Evolutionary conservation across 306 rosid species (phyloP).

Genomic region (Castanospermum australe): DNA sequence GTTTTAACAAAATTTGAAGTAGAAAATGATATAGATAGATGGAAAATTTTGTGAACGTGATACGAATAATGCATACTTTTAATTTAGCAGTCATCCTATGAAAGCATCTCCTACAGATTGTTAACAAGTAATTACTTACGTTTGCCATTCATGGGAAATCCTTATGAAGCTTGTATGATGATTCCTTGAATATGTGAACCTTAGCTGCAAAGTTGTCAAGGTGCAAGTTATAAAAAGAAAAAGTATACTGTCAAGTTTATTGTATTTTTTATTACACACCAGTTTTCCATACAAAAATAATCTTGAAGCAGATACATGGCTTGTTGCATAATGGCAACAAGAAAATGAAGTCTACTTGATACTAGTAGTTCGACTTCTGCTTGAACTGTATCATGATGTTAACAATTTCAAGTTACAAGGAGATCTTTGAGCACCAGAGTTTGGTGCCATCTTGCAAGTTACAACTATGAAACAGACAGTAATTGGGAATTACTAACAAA

Average conservation of each 20-base stretch:
- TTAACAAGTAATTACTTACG: too few species aligned
- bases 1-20: too few species aligned
- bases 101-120: too few species aligned
- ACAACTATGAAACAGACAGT: neutral
- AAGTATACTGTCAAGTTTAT: neutral
- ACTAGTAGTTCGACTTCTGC: slow-evolving; percentile 10
- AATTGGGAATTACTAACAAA: neutral
- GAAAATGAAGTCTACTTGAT: neutral
- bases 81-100: too few species aligned
- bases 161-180: too few species aligned
- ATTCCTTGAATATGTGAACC: too few species aligned
- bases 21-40: too few species aligned
- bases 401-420: slow-evolving; percentile 32
- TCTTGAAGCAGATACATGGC: slow-evolving; percentile 24
- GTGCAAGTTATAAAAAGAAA: too few species aligned
- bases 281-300: slow-evolving; percentile 15
- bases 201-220: too few species aligned
- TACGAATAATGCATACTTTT: too few species aligned
- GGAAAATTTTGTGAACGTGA: too few species aligned
- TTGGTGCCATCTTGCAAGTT: slow-evolving; percentile 12
- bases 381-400: slow-evolving; percentile 26
- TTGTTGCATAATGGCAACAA: slow-evolving; percentile 19
- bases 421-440: slow-evolving; percentile 44
- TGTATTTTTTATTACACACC: neutral
- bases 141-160: too few species aligned